phyloP scores from a whole-genome alignment of 768 basidiomycete genomes.

The Pholiota molesta region DNA sequence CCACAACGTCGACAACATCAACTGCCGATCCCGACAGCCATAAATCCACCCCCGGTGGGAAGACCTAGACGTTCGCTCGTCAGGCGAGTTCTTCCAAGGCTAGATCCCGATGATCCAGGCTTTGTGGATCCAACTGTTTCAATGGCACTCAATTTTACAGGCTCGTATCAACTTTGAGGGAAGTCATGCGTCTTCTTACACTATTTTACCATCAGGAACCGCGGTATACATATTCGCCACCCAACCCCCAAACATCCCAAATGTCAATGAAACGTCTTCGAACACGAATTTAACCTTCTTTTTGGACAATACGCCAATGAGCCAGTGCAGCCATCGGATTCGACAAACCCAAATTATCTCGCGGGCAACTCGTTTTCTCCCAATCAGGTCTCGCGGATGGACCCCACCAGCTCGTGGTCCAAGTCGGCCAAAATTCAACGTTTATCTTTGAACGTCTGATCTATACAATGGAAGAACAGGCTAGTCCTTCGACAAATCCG shows the following conservation, averaged over 20 bases:
- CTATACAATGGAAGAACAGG: conserved; percentile 32
- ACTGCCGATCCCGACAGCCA: neutral
- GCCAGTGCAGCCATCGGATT: neutral
- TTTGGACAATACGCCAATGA: conserved; percentile 37
- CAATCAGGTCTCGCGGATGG: conserved; percentile 35
- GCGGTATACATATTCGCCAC: conserved; percentile 51
- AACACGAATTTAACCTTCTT: conserved; percentile 47
- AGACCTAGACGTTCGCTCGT: neutral
- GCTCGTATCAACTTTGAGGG: conserved; percentile 24
- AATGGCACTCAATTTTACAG: conserved; percentile 46
- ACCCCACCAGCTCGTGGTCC: conserved; percentile 45
- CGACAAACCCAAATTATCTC: conserved; percentile 21
- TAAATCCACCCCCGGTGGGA: neutral
- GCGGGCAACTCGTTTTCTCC: conserved; percentile 42
- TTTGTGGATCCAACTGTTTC: conserved; percentile 35
- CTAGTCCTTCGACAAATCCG: neutral
- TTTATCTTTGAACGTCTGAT: conserved; percentile 54
- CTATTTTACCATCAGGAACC: conserved; percentile 37
- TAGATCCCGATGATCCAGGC: conserved; percentile 32
- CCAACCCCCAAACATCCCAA: conserved; percentile 31
- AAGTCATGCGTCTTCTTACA: neutral
- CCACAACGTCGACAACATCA: conserved; percentile 1
- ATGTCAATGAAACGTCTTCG: conserved; percentile 33
- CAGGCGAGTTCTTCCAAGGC: conserved; percentile 12
- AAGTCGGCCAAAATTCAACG: conserved; percentile 45